Base-by-base conservation (phyloP, 495 filamentous ascomycete genomes). In the Astrothelium subdiscretum region DNA sequence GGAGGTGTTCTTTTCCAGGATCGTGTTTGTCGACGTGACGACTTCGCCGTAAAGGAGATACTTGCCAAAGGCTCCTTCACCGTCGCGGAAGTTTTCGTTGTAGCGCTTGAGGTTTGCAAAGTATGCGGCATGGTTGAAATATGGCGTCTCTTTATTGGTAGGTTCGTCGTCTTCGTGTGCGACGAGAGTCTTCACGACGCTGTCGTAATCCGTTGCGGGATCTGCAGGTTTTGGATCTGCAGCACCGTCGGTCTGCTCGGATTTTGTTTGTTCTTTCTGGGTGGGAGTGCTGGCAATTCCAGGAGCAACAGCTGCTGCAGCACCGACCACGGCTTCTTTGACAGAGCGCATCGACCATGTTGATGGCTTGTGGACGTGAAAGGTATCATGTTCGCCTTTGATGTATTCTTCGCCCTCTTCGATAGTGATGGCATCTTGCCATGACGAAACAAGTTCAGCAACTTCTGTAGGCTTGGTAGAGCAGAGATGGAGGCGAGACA, bases 1-100 rank as follows among this genome's bases (percentile, higher is more conserved):
- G 20, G 84, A 82, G 3, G 81, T 81, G 71, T 98, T 98, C 89
- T 94, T 96, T 70, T 97, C 94, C 0, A 98, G 76, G n/a, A 97
- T 79, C 1, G 92, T 95, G 72, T 90, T 95, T 24, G 94, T 98
- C 72, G 90, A 95, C 18, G 94, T 97, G 43, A 97, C 78, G 3
- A 95, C 90, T 71, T 96, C 90, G 35, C 89, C 92, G 72, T 97
- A 97, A 60, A 98, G 76, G 5, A 97, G 71, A 52, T 82, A 77
- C 13, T 86, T 78, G 5, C 95, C 95, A 78, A 95, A 97, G 31
- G 79, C 73, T 2, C 80, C 76, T 0, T 83, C 81, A 1, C 80
- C 79, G 51, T 77, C 78, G 59, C 66, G 66, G n/a, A 20, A 24
- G 64, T 79, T 77, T 59, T 81, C 71, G 69, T 86, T 81, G 68